A percentile compares a stretch with the other conserved stretches of the same genome.
Evolutionary conservation across 345 rosid genomes (phyloP).

Genomic region (Balakata baccata): DNA sequence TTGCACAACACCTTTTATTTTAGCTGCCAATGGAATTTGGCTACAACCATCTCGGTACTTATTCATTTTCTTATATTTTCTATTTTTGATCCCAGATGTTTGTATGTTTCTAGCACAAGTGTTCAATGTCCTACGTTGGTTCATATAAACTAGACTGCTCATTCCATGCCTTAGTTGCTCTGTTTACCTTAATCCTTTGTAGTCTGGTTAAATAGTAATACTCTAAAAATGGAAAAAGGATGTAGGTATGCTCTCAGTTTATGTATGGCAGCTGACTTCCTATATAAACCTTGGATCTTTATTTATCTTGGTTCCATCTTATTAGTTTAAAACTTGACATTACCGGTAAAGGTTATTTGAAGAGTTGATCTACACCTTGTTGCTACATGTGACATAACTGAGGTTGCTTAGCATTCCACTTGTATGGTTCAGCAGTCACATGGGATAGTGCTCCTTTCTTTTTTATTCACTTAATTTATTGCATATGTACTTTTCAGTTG

Average conservation of each 20-base stretch:
- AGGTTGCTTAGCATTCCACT: background rate
- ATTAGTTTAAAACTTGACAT: background rate
- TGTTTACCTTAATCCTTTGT: background rate
- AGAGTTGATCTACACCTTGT: background rate
- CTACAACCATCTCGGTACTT: slow-evolving; percentile 79
- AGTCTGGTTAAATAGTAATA: background rate
- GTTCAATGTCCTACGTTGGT: background rate
- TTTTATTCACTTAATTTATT: background rate
- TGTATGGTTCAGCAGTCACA: background rate
- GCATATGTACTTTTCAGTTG: background rate
- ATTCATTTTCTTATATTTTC: slow-evolving; percentile 11
- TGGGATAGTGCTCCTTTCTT: background rate
- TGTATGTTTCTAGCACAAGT: background rate
- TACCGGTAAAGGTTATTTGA: background rate
- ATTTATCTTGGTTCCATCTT: background rate
- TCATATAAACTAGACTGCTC: background rate
- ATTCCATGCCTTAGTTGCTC: background rate
- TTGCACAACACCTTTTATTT: slow-evolving; percentile 67
- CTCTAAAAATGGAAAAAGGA: background rate
- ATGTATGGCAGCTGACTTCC: background rate
- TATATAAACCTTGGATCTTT: background rate
- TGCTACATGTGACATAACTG: background rate
- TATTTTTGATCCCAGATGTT: background rate
- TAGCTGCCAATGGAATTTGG: slow-evolving; percentile 83
- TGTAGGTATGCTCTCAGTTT: background rate